Percentiles rank a stretch among this genome's conserved stretches.
Conservation (phyloP, 1,284 basidiomycete genomes). For the Uromyces viciae-fabae region DNA sequence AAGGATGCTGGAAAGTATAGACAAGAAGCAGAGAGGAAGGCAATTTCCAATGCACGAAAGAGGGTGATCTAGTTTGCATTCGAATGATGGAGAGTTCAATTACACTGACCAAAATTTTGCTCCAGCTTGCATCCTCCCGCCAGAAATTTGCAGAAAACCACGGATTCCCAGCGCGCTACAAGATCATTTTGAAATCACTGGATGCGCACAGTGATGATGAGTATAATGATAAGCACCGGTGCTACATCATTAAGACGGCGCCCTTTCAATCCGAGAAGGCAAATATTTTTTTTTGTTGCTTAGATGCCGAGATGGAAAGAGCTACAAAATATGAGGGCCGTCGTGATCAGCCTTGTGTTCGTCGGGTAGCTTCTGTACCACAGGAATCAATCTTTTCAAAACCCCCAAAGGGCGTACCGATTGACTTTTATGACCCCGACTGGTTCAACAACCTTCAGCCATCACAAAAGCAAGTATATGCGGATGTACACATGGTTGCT, state of each 20-base stretch:
- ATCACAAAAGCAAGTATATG: not conserved
- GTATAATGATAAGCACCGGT: not conserved
- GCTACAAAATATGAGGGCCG: not conserved
- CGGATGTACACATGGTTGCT: not conserved
- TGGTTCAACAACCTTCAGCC: not conserved
- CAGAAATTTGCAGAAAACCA: not conserved
- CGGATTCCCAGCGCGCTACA: not conserved
- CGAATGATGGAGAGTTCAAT: not conserved
- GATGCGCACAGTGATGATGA: conserved; percentile 11
- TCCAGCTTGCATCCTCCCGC: too few species aligned
- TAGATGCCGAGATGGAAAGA: not conserved
- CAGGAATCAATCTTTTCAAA: not conserved
- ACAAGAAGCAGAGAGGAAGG: not conserved
- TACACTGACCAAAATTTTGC: too few species aligned
- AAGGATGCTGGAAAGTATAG: not conserved
- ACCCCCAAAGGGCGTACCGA: not conserved
- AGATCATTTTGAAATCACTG: not conserved
- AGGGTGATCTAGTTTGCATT: not conserved
- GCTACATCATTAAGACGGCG: not conserved
- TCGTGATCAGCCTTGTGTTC: not conserved
- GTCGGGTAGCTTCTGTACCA: not conserved
- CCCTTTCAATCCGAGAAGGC: not conserved
- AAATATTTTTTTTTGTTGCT: not conserved
- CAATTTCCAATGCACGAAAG: not conserved
- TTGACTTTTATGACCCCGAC: not conserved